Evolutionary conservation across 768 basidiomycete species (phyloP), one percentile per base, ranked within the genome.

Genomic region (Nidula microcarpa): DNA sequence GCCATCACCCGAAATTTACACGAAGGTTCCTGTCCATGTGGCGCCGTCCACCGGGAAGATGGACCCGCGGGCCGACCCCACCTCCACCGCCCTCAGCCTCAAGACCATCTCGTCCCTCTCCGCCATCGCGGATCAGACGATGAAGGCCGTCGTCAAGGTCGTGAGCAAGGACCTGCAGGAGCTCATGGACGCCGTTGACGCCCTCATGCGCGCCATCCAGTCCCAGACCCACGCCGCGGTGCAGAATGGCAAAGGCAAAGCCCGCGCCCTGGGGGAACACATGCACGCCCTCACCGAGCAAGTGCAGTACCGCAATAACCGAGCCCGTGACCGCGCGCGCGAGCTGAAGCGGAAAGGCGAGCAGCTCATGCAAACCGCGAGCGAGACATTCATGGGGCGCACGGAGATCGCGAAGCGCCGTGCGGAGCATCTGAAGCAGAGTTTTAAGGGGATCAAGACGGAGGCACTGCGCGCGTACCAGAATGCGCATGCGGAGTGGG

Each of bases 101-200:
- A 70, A 68, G 52, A 59, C 75, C 17, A 67, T 73, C 41, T 70
- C 76, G 55, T 75, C 81, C 13, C 63, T 86, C 39, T 75, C 83
- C 10, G 67, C 73, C 39, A 64, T 75, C 11, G 61, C 83, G 43
- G 82, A 81, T 37, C 70, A 72, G 37, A 78, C 73, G 43, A 69
- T 75, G 50, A 76, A 75, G 45, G 73, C 73, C 10, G 63, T 77
- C 18, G 61, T 74, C 1, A 69, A 76, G 6, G 68, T 68, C n/a
- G 65, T 84, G 17, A 73, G 73, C 7, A 73, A 69, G 49, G 85
- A 87, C 53, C 64, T 85, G 49, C 71, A 76, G 17, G 85, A 86
- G 56, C 69, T 87, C 16, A 63, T 80, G 34, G 78, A 79, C 23
- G 83, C 82, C 3, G 71, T 87, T 33, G 85, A 87, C 57, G 80